Conservation (phyloP, 495 filamentous ascomycete species). For the Aspergillus sparsus region DNA sequence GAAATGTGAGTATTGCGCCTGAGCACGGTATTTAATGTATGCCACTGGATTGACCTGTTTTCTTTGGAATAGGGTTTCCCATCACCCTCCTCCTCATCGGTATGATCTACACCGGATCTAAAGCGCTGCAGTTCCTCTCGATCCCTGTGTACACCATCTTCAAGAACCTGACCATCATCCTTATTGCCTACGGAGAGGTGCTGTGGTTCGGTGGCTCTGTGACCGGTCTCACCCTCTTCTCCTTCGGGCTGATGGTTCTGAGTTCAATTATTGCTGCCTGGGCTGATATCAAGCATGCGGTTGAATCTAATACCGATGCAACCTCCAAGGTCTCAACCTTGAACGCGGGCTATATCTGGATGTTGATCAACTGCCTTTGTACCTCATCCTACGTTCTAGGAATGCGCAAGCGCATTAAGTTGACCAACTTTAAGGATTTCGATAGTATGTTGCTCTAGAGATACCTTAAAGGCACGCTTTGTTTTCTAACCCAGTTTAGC, state of each 20-base stretch:
- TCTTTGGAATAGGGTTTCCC: slow-evolving; percentile 75
- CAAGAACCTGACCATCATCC: slow-evolving; percentile 99
- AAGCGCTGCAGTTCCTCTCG: slow-evolving; percentile 93
- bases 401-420: slow-evolving; percentile 98
- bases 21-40: slow-evolving; percentile 1
- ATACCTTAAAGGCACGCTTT: neutral
- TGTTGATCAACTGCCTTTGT: slow-evolving; percentile 96
- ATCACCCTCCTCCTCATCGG: slow-evolving; percentile 95
- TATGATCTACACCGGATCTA: slow-evolving; percentile 98
- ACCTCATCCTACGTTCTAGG: slow-evolving; percentile 85
- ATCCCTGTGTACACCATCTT: slow-evolving; percentile 99
- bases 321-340: slow-evolving; percentile 79
- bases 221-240: slow-evolving; percentile 82
- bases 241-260: slow-evolving; percentile 96
- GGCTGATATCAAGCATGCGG: slow-evolving; percentile 93
- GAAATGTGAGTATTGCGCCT: slow-evolving; percentile 66
- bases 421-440: slow-evolving; percentile 99
- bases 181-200: slow-evolving; percentile 98
- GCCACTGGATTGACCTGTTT: slow-evolving; percentile 28
- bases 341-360: slow-evolving; percentile 97
- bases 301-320: slow-evolving; percentile 61
- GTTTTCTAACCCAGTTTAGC: slow-evolving; percentile 56
- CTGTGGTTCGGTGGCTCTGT: slow-evolving; percentile 98
- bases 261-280: slow-evolving; percentile 94
- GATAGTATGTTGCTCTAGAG: slow-evolving; percentile 70